Evolutionary conservation across 345 rosid genomes (phyloP), one percentile per base, ranked within the genome.

Genomic region (Capsella bursapastoris): DNA sequence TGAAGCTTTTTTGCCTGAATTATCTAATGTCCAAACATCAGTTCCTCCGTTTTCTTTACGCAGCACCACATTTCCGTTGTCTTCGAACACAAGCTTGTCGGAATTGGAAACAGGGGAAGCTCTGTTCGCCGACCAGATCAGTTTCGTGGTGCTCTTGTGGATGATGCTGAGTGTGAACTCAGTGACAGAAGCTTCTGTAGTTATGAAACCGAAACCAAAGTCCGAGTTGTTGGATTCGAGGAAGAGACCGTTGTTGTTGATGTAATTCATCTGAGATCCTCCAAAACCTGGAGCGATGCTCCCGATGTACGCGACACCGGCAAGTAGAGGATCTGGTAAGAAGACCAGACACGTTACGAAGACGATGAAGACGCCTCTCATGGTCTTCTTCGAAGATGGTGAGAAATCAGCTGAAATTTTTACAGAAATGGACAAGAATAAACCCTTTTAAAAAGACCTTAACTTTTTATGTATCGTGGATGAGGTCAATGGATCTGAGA

Each of bases 51-150:
- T 31, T 57, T 68, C 75, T 62, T 64, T 84, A 66, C 72, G 81
- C 34, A 95, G 81, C 35, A 62, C 86, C 12, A 84, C 87, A 13
- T 85, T 86, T 7, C 98, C 97, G 27, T 78, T 84, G 32, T 68
- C 48, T 31, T 75, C 81, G 14, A 95, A 95, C 35, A 67, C 52
- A 52, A 95, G 84, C 0, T 70, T 47, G 64, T 90, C 99, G 49
- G 97, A 89, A 73, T 83, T 78, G 7, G 77, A 49, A 66, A 95
- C 89, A 5, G 88, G 97, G 66, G 74, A 77, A 29, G 81, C 84
- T 52, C 91, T 77, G 79, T 95, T 95, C 10, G 96, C 97, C 0
- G 97, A 59, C 99, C 99, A 95, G 72, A 95, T 87, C 8, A 72
- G 70, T 41, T 2, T 57, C 4, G 35, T 5, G 61, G 77, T 85